Evolutionary conservation across 2,329 filamentous ascomycete genomes (phyloP).

Genomic region (Colletotrichum sp.): DNA sequence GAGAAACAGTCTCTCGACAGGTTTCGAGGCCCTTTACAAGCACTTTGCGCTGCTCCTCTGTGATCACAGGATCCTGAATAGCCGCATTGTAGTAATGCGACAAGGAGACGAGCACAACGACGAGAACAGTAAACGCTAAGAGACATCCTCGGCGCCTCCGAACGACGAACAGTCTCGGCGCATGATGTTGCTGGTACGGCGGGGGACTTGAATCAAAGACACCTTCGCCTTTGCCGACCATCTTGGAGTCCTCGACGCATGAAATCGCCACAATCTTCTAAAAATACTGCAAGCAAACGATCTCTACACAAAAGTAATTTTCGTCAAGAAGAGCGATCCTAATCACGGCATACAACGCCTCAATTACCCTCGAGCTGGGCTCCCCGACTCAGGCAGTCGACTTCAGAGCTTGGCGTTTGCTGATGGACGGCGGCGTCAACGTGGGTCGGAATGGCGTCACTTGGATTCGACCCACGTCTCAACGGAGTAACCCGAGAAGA

Average conservation of each 20-base stretch:
- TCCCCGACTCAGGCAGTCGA: not conserved
- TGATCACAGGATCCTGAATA: accelerated
- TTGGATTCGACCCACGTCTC: not conserved
- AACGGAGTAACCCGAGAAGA: not conserved
- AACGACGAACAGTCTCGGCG: not conserved
- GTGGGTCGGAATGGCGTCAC: conserved; percentile 1
- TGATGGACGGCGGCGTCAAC: not conserved
- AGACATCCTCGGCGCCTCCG: not conserved
- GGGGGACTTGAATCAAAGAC: not conserved
- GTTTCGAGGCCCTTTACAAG: not conserved
- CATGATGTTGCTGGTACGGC: not conserved
- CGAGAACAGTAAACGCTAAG: not conserved
- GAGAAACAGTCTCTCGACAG: not conserved
- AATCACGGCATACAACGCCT: not conserved
- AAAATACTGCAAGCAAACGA: not conserved
- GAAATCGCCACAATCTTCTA: not conserved
- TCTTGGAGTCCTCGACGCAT: not conserved
- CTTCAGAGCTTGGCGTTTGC: not conserved
- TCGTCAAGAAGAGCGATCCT: not conserved
- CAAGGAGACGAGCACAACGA: not conserved
- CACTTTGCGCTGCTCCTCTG: not conserved
- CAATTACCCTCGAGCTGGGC: not conserved
- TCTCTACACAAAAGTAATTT: not conserved
- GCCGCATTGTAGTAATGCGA: not conserved
- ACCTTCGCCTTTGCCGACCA: not conserved